Conservation (phyloP, 2,329 filamentous ascomycete species). For the Trichoderma sp. region DNA sequence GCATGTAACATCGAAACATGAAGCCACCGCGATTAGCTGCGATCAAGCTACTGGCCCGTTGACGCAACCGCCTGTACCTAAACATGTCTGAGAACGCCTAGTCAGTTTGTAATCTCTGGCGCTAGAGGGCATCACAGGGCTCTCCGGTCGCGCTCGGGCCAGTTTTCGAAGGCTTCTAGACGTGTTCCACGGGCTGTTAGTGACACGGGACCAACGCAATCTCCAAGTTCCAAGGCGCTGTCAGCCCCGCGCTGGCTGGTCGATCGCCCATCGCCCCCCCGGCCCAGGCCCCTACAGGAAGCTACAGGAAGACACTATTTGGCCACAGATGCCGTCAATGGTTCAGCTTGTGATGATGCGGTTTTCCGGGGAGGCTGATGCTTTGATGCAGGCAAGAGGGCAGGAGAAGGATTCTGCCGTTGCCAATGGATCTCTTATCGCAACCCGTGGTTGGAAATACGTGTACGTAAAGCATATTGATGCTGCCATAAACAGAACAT, state of each 20-base stretch:
- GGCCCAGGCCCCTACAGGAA: not conserved
- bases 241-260: slow-evolving; percentile 4
- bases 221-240: not conserved
- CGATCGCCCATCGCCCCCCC: not conserved
- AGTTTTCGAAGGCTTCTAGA: slow-evolving; percentile 6
- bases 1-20: not conserved
- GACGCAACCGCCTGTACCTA: not conserved
- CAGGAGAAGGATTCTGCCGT: not conserved
- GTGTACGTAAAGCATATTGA: not conserved
- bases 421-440: not conserved
- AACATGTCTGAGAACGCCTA: not conserved
- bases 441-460: not conserved
- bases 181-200: slow-evolving; percentile 1
- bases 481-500: not conserved
- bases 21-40: not conserved
- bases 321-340: not conserved
- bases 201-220: not conserved
- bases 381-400: not conserved
- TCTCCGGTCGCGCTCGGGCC: slow-evolving; percentile 3
- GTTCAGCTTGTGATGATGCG: not conserved
- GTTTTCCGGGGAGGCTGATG: not conserved
- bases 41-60: not conserved
- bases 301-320: not conserved
- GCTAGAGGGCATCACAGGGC: not conserved
- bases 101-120: not conserved